Evolutionary conservation across 164 flowering plant genomes (phyloP), one percentile per base, ranked within the genome.

Genomic region (Berberis vulgaris): DNA sequence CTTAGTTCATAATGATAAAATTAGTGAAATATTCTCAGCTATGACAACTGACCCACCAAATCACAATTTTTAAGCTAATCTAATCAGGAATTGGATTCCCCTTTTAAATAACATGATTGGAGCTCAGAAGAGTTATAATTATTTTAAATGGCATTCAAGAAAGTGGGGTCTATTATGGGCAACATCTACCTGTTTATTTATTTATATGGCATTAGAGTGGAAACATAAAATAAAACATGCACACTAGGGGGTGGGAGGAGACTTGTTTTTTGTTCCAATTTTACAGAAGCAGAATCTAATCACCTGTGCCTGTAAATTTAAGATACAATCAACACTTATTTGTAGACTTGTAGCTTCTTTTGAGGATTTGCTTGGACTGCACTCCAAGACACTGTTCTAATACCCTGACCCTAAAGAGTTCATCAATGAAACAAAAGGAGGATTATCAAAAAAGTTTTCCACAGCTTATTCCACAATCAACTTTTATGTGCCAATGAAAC

Each of bases 311-410:
- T 26, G 26, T 26, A 26, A 26, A 26, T 26, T 26, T 26, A 26
- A 26, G 26, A 26, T 26, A 26, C 26, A 26, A 26, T 0, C 26
- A 26, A 26, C 26, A 26, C 26, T 26, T 26, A 26, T 26, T 26
- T 26, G 26, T 26, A 26, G 26, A 26, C 26, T 52, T 52, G 54
- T 10, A 10, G 11, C 11, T 10, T 26, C 39, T 65, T 44, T 50
- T 26, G 42, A 40, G 41, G 40, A 45, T 41, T 67, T 54, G 12
- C 65, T 60, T 67, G 65, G 46, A 54, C 45, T 67, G 54, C 45
- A 67, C 70, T 61, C 49, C 63, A 66, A 52, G 69, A 42, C 56
- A 57, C 52, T 59, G 63, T 6, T 41, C n/a, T 3, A 10, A 6
- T 57, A 5, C 38, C 12, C 49, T 8, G 8, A 46, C 6, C 8